A percentile compares a stretch with the other conserved stretches of the same genome.
Conservation (phyloP, 2,329 filamentous ascomycete species). For the Penicillium sp. region DNA sequence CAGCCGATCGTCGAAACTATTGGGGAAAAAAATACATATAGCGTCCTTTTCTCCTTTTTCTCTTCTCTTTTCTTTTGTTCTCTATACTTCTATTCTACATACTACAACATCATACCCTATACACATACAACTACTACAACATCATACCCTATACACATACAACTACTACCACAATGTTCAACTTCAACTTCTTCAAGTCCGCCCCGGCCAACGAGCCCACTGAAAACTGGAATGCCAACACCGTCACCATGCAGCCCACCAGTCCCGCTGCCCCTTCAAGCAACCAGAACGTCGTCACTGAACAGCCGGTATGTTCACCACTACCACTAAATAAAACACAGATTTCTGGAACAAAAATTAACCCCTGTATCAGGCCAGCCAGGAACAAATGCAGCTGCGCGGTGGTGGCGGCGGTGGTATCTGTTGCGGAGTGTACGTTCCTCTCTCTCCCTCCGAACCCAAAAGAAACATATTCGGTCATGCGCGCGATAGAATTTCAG, state of each 20-base stretch:
- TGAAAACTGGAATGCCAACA: constrained; percentile 31
- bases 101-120: neutral
- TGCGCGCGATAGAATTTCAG: neutral
- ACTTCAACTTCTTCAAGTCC: constrained; percentile 35
- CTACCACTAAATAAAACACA: neutral
- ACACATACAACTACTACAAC: neutral
- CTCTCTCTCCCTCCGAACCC: neutral
- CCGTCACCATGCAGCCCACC: constrained; percentile 33
- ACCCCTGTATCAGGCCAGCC: constrained; percentile 15
- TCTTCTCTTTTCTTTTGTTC: neutral
- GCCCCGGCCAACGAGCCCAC: constrained; percentile 24
- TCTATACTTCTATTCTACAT: neutral
- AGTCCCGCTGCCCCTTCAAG: constrained; percentile 29
- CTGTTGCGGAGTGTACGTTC: constrained; percentile 36
- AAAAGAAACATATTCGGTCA: neutral
- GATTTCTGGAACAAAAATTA: constrained; percentile 1
- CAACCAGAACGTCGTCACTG: constrained; percentile 26
- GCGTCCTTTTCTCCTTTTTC: neutral
- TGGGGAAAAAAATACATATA: constrained; percentile 9
- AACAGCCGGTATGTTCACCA: constrained; percentile 29
- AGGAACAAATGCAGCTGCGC: constrained; percentile 33
- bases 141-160: neutral
- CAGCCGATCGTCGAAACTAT: constrained; percentile 19
- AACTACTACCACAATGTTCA: constrained; percentile 22
- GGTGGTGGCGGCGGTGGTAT: constrained; percentile 32